Evolutionary conservation across 805 yeast genomes (phyloP), one percentile per base, ranked within the genome.

Genomic region (Sugiyamaella americana): DNA sequence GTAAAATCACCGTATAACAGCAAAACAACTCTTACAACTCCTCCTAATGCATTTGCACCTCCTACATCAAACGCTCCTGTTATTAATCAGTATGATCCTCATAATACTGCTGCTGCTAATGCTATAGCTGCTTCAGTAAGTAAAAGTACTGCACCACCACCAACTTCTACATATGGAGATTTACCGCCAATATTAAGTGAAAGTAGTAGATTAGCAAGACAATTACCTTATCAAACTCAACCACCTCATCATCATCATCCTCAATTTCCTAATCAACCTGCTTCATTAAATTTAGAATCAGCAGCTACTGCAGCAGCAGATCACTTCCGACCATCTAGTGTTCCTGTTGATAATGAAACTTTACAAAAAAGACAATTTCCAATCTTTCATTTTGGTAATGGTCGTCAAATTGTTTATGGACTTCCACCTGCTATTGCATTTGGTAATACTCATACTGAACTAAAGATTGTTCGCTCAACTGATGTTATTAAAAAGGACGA

Each of bases 311-410:
- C 48, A 8, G 32, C 40, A 21, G 3, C 29, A 39, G 40, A 30
- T 19, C 41, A 38, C 30, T 38, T 18, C 18, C 23, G 38, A 13
- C 37, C 38, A 19, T 16, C 50, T 19, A 36, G 40, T 40, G 45
- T 51, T 10, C 41, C 61, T 3, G 48, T 51, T 21, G 57, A 52
- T 21, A 52, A 53, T 5, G 75, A 74, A 43, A 75, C 79, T 20
- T 62, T 82, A 43, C 63, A 71, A 20, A 64, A 67, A 40, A 71
- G 84, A 46, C 95, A 85, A 59, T 84, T 83, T 64, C 95, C 96
- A 0, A 59, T 87, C 29, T 83, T 86, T 60, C 71, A 74, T 48
- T 87, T 93, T 84, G 69, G 78, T 22, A 66, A 65, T 18, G 69
- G 78, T 2, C 62, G 66, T 4, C 72, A 68, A 40, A 57, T 75